Evolutionary conservation across 2,329 filamentous ascomycete genomes (phyloP).

Genomic region (Xylariaceae sp.): DNA sequence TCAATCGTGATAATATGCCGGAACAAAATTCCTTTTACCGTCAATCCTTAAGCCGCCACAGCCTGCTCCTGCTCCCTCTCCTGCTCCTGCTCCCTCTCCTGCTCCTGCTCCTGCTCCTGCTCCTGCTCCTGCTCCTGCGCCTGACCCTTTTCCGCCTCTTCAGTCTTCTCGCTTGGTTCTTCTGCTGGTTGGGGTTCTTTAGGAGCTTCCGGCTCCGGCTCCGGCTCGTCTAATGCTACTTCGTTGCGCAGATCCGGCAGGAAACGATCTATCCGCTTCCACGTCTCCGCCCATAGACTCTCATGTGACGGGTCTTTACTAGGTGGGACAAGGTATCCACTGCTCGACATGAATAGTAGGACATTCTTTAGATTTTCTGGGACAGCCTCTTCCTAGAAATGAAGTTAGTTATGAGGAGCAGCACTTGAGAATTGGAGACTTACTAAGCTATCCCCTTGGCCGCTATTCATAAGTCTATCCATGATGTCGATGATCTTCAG

Average conservation of each 20-base stretch:
- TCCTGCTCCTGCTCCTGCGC: slow-evolving; percentile 14
- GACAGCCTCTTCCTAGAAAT: slow-evolving; percentile 81
- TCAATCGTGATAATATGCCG: too few relatives aligned
- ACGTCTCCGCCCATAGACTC: slow-evolving; percentile 64
- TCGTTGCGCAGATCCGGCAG: slow-evolving; percentile 62
- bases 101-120: slow-evolving; percentile 1
- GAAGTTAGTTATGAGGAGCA: slow-evolving; percentile 11
- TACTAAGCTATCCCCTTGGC: slow-evolving; percentile 86
- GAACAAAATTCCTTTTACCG: too few relatives aligned
- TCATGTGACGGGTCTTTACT: slow-evolving; percentile 57
- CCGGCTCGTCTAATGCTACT: slow-evolving; percentile 53
- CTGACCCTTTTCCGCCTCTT: neutral
- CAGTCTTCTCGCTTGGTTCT: neutral
- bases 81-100: slow-evolving; percentile 6
- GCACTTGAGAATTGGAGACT: slow-evolving; percentile 40
- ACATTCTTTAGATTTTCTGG: slow-evolving; percentile 96
- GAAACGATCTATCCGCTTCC: slow-evolving; percentile 68
- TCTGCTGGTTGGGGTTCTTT: too few relatives aligned
- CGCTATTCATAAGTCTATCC: slow-evolving; percentile 94
- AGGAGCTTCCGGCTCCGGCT: neutral
- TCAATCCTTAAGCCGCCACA: slow-evolving; percentile 1
- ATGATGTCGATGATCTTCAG: slow-evolving; percentile 89
- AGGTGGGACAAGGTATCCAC: slow-evolving; percentile 78
- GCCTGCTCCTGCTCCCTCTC: slow-evolving; percentile 11
- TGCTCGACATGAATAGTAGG: slow-evolving; percentile 90